Evolutionary conservation across 768 basidiomycete species (phyloP).

Genomic region (Mycena crocata): DNA sequence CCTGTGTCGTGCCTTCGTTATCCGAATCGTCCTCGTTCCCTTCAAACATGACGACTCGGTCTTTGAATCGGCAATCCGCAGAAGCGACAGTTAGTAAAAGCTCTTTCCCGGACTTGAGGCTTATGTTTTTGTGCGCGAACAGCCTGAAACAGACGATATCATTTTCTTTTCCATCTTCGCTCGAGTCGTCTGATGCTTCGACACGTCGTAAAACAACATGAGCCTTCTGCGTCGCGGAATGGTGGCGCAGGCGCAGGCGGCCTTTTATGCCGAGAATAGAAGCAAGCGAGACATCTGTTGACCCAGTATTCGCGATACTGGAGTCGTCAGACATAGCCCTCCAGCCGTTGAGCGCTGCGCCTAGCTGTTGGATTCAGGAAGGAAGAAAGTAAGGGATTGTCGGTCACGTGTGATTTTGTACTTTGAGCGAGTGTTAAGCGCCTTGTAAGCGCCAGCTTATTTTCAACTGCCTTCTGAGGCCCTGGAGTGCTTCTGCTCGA

Average conservation of each 20-base stretch:
- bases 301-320: slow-evolving; percentile 49
- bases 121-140: slow-evolving; percentile 76
- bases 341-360: slow-evolving; percentile 22
- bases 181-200: slow-evolving; percentile 57
- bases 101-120: slow-evolving; percentile 78
- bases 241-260: slow-evolving; percentile 71
- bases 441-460: too few relatives aligned
- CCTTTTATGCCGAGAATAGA: slow-evolving; percentile 74
- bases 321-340: slow-evolving; percentile 45
- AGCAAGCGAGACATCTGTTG: slow-evolving; percentile 51
- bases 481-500: too few relatives aligned
- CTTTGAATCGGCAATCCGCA: slow-evolving; percentile 64
- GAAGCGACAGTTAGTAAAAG: slow-evolving; percentile 70
- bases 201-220: slow-evolving; percentile 77
- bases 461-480: too few relatives aligned
- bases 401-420: slow-evolving; percentile 3
- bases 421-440: too few relatives aligned
- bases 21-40: slow-evolving; percentile 58
- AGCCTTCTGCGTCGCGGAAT: slow-evolving; percentile 74
- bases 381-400: not conserved
- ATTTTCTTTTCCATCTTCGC: slow-evolving; percentile 52
- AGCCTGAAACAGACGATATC: slow-evolving; percentile 67
- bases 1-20: slow-evolving; percentile 43
- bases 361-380: not conserved
- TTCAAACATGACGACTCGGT: slow-evolving; percentile 69